Evolutionary conservation across 768 basidiomycete genomes (phyloP).

Genomic region (Collybia nuda): DNA sequence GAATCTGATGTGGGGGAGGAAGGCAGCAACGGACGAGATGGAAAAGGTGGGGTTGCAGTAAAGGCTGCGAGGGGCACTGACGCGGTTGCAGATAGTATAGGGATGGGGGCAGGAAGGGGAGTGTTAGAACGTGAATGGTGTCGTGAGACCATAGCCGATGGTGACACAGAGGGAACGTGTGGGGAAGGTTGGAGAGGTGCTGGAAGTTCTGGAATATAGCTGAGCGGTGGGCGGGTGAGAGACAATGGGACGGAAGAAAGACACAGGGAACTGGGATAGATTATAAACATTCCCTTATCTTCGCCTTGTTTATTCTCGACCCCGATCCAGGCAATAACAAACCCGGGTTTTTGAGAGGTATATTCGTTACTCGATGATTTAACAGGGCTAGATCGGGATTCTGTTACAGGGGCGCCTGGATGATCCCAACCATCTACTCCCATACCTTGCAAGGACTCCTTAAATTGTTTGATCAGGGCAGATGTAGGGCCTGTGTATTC

Average conservation of each 20-base stretch:
- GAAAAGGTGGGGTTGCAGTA: slow-evolving; percentile 8
- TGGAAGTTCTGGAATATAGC: slow-evolving; percentile 64
- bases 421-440: slow-evolving; percentile 57
- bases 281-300: slow-evolving; percentile 72
- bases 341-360: slow-evolving; percentile 7
- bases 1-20: slow-evolving; percentile 25
- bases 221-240: slow-evolving; percentile 39
- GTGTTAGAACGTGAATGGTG: not conserved
- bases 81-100: not conserved
- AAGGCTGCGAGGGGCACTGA: slow-evolving; percentile 7
- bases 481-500: slow-evolving; percentile 68
- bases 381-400: not conserved
- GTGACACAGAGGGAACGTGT: slow-evolving; percentile 29
- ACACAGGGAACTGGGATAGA: slow-evolving; percentile 70
- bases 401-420: slow-evolving; percentile 11
- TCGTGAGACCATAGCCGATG: not conserved
- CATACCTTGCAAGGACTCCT: slow-evolving; percentile 58
- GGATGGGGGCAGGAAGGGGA: not conserved
- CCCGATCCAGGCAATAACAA: slow-evolving; percentile 70
- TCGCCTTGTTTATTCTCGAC: slow-evolving; percentile 80
- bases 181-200: slow-evolving; percentile 58
- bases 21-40: slow-evolving; percentile 21
- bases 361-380: not conserved
- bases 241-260: slow-evolving; percentile 39
- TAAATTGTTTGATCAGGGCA: slow-evolving; percentile 61